Percentiles rank a stretch among this genome's conserved stretches.
Evolutionary conservation across 306 rosid species (phyloP).

Genomic region (Fragaria iinumae): DNA sequence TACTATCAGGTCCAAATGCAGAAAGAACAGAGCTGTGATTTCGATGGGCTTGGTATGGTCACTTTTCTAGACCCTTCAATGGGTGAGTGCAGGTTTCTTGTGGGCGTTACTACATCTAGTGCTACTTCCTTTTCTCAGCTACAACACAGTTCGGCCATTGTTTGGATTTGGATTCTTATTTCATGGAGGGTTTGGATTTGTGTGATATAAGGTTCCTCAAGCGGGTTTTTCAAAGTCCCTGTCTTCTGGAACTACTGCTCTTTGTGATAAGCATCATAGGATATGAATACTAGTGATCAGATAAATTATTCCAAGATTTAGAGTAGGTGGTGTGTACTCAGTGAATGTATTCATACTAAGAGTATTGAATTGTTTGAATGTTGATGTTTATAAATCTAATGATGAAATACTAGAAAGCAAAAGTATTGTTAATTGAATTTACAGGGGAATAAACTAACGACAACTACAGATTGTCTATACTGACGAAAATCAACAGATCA

Average conservation of each 20-base stretch:
- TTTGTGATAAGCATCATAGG: slow-evolving; percentile 31
- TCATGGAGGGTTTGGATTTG: slow-evolving; percentile 40
- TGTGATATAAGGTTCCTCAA: slow-evolving; percentile 37
- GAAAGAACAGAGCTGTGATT: slow-evolving; percentile 68
- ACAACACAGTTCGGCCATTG: slow-evolving; percentile 28
- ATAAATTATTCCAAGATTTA: slow-evolving; percentile 31
- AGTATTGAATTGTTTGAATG: background rate
- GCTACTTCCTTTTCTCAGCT: slow-evolving; percentile 31
- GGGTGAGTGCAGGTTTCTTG: slow-evolving; percentile 80
- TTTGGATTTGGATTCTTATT: slow-evolving; percentile 41
- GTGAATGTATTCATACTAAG: slow-evolving; percentile 1
- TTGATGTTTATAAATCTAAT: background rate
- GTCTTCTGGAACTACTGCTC: slow-evolving; percentile 34
- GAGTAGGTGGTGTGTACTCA: slow-evolving; percentile 21
- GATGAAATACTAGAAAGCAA: background rate
- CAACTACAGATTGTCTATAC: background rate
- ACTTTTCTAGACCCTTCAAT: slow-evolving; percentile 83
- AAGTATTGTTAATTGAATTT: background rate
- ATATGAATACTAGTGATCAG: slow-evolving; percentile 29
- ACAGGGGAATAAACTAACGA: background rate
- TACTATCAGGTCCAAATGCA: slow-evolving; percentile 92
- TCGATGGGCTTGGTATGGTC: slow-evolving; percentile 85
- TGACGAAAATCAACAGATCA: background rate
- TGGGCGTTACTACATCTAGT: slow-evolving; percentile 66
- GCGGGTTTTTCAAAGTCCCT: slow-evolving; percentile 53